A percentile compares a stretch with the other conserved stretches of the same genome.
Evolutionary conservation across 1,139 yeast species (phyloP).

Genomic region (Lizanozyma gosingica): DNA sequence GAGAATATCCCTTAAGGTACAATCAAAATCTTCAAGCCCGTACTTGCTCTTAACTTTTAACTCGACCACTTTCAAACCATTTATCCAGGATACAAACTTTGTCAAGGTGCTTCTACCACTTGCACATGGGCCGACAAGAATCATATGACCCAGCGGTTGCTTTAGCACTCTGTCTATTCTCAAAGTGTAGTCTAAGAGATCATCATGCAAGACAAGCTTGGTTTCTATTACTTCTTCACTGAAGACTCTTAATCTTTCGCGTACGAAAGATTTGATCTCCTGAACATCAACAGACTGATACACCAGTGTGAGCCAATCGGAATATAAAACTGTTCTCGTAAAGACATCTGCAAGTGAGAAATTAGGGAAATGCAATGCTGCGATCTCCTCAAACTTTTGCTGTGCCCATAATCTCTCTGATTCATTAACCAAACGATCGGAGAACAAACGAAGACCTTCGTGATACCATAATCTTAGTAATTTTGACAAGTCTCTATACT

Average conservation of each 20-base stretch:
- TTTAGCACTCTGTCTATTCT: constrained; percentile 75
- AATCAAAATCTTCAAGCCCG: constrained; percentile 58
- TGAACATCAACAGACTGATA: constrained; percentile 49
- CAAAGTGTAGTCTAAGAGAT: constrained; percentile 64
- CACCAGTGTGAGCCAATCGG: constrained; percentile 64
- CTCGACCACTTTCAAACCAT: constrained; percentile 59
- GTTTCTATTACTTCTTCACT: constrained; percentile 69
- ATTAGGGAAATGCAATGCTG: constrained; percentile 38
- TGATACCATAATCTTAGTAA: constrained; percentile 70
- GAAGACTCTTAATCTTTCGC: constrained; percentile 60
- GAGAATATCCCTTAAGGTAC: constrained; percentile 47
- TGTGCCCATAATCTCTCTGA: constrained; percentile 48
- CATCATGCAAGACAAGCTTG: constrained; percentile 58
- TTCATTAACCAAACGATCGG: constrained; percentile 52
- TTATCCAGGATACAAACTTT: constrained; percentile 87
- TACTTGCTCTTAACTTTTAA: constrained; percentile 51
- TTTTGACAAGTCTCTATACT: constrained; percentile 26
- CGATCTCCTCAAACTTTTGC: constrained; percentile 28
- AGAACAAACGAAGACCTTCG: constrained; percentile 70
- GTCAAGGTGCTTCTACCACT: constrained; percentile 76
- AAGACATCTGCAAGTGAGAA: constrained; percentile 27
- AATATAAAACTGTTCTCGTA: constrained; percentile 48
- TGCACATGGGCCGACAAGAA: constrained; percentile 78
- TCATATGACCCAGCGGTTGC: constrained; percentile 86
- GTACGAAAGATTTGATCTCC: constrained; percentile 46